Conservation (phyloP, 495 filamentous ascomycete genomes). For the Astrothelium subdiscretum region DNA sequence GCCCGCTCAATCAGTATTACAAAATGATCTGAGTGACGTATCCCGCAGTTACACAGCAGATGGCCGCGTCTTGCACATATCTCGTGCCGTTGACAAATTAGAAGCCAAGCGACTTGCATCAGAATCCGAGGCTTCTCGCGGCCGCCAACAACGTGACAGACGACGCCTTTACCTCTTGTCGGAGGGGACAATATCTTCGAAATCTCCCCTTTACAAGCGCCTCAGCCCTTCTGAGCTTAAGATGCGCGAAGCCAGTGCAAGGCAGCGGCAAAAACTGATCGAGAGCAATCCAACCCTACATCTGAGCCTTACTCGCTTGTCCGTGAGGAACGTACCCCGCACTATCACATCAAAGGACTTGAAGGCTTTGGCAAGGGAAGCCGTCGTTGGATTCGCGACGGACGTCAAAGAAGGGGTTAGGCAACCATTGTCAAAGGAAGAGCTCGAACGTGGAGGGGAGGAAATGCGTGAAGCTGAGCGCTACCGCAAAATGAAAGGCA, state of each 20-base stretch:
- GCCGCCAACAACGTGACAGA: constrained; percentile 72
- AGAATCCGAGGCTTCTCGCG: constrained; percentile 49
- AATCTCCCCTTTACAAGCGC: constrained; percentile 59
- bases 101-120: constrained; percentile 65
- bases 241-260: constrained; percentile 76
- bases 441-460: constrained; percentile 61
- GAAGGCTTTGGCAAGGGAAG: constrained; percentile 80
- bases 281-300: constrained; percentile 83
- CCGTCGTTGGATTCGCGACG: constrained; percentile 82
- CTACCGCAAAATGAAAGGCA: constrained; percentile 65
- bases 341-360: constrained; percentile 77
- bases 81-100: constrained; percentile 69
- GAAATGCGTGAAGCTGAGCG: constrained; percentile 71
- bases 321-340: constrained; percentile 82
- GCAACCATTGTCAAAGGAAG: constrained; percentile 73
- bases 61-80: constrained; percentile 71
- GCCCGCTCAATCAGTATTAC: constrained; percentile 52
- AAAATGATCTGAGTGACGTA: constrained; percentile 66
- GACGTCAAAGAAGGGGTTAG: constrained; percentile 70
- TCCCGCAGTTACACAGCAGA: constrained; percentile 79
- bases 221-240: constrained; percentile 71
- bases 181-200: constrained; percentile 68
- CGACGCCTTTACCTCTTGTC: constrained; percentile 80
- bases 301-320: constrained; percentile 83
- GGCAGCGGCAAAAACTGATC: constrained; percentile 80